These are phyloP conservation scores for Monosporascus ibericus DNA, from an alignment of 2,329 filamentous ascomycete species.

Conservation along the genomic window DNA sequence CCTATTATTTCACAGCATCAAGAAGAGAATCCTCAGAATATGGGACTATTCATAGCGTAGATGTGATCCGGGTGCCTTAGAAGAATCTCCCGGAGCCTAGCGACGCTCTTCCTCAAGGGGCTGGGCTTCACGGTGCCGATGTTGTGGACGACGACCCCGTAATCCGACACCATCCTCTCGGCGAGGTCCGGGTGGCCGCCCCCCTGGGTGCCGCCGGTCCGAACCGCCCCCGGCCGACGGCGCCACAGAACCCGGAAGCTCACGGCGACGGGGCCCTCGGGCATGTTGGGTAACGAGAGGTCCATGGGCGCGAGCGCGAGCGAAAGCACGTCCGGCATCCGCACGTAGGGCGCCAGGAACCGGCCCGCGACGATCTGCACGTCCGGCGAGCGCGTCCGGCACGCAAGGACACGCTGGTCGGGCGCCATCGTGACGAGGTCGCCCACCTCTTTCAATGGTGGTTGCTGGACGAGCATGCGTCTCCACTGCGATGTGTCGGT, in stretches of 20 bases:
- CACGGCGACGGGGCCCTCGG: not conserved
- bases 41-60: not conserved
- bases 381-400: not conserved
- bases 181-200: not conserved
- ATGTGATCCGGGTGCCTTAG: not conserved
- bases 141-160: not conserved
- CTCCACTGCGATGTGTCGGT: not conserved
- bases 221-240: not conserved
- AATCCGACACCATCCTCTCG: not conserved
- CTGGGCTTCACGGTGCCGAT: not conserved
- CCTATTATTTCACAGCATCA: too few species aligned
- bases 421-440: not conserved
- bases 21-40: not conserved
- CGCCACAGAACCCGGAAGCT: not conserved
- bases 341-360: not conserved
- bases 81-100: not conserved
- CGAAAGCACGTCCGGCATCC: not conserved
- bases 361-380: not conserved
- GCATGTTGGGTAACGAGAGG: not conserved
- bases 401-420: not conserved
- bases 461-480: conserved; percentile 5
- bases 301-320: not conserved
- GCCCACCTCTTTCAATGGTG: not conserved
- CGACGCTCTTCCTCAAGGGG: not conserved
- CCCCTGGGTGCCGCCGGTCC: not conserved